Evolutionary conservation across 1,284 basidiomycete species (phyloP).

Genomic region (Apiotrichum veenhuisii): DNA sequence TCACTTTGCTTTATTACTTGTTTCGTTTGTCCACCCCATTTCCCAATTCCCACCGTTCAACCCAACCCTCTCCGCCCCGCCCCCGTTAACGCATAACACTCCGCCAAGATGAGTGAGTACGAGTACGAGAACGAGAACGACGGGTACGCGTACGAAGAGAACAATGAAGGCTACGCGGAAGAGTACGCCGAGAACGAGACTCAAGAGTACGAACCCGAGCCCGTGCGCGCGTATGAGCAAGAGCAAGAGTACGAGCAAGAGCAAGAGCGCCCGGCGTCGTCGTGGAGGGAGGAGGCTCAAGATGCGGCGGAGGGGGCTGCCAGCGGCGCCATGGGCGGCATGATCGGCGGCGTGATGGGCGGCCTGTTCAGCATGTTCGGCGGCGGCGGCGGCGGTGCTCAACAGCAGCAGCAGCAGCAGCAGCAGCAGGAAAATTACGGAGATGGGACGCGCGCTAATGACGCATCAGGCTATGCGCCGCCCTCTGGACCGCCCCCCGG

Average conservation of each 20-base stretch:
- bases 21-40: too few relatives aligned
- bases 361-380: background rate
- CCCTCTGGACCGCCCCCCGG: background rate
- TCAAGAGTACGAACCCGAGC: background rate
- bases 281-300: background rate
- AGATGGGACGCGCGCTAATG: background rate
- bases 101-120: slow-evolving; percentile 4
- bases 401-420: background rate
- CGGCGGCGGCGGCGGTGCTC: background rate
- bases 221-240: background rate
- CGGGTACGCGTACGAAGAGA: background rate
- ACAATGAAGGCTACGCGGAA: too few relatives aligned
- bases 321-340: background rate
- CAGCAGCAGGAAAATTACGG: background rate
- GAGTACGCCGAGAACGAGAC: background rate
- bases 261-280: background rate
- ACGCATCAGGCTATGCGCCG: background rate
- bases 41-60: background rate
- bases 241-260: background rate
- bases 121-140: background rate
- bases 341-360: background rate
- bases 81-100: background rate
- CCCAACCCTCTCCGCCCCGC: background rate
- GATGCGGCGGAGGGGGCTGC: background rate
- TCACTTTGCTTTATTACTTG: background rate